Conservation (phyloP, 2,329 filamentous ascomycete species). For the Samsoniella hepiali region DNA sequence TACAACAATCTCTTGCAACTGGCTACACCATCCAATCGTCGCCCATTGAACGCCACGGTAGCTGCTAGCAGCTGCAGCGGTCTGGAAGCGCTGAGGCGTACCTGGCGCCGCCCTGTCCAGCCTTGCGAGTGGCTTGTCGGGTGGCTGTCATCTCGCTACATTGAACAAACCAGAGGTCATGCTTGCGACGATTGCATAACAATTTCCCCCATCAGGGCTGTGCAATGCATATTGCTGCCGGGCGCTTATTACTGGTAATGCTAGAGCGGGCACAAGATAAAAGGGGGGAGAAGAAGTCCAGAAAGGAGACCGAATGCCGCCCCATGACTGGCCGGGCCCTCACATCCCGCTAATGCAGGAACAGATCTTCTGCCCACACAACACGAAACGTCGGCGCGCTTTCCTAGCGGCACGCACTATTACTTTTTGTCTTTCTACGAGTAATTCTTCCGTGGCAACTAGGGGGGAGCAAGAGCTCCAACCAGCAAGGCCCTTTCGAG, state of each 20-base stretch:
- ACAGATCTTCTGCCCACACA: conserved; percentile 18
- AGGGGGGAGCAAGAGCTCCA: background rate
- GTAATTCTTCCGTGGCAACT: background rate
- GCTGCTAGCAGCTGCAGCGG: background rate
- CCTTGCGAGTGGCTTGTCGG: background rate
- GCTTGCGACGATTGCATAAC: background rate
- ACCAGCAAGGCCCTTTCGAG: background rate
- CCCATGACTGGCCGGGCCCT: background rate
- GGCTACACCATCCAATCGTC: background rate
- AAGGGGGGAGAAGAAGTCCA: background rate
- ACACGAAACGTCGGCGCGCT: conserved; percentile 13
- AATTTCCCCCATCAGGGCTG: background rate
- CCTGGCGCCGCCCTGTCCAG: background rate
- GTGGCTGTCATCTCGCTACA: background rate
- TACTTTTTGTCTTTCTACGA: background rate
- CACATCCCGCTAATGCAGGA: conserved; percentile 22
- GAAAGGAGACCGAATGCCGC: background rate
- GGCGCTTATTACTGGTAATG: background rate
- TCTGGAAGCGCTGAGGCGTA: background rate
- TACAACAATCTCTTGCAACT: background rate
- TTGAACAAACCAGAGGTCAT: background rate
- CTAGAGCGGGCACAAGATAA: background rate
- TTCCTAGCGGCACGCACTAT: conserved; percentile 10
- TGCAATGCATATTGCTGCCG: background rate
- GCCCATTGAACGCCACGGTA: background rate